Evolutionary conservation across 192 early-diverging fungal genomes (phyloP).

Genomic region (Backusella westeae): DNA sequence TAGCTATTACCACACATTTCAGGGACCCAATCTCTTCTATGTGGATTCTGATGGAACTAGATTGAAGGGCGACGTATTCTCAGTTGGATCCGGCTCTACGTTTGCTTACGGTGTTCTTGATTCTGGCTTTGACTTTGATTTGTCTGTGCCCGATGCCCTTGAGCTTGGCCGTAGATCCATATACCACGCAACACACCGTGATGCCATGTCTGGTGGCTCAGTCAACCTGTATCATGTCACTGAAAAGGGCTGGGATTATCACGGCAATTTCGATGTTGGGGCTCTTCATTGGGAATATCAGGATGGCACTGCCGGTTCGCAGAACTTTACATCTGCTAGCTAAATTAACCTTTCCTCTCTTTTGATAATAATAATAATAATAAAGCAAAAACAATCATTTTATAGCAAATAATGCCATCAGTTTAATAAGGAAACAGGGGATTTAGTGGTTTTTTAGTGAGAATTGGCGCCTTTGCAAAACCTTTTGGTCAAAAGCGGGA

Average conservation of each 20-base stretch:
- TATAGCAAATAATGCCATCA: too few relatives aligned
- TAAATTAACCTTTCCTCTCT: not conserved
- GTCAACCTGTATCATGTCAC: slow-evolving; percentile 92
- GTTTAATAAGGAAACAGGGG: too few relatives aligned
- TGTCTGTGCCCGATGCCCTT: slow-evolving; percentile 81
- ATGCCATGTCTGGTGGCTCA: slow-evolving; percentile 88
- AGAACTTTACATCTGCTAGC: not conserved
- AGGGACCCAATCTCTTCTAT: slow-evolving; percentile 93
- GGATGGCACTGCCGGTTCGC: slow-evolving; percentile 26
- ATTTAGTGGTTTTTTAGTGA: too few relatives aligned
- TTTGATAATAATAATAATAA: not conserved
- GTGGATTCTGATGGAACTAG: slow-evolving; percentile 95
- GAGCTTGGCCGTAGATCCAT: slow-evolving; percentile 90
- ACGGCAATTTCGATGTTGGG: slow-evolving; percentile 80
- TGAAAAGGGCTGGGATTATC: slow-evolving; percentile 85
- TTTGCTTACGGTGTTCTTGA: slow-evolving; percentile 99
- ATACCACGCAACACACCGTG: slow-evolving; percentile 94
- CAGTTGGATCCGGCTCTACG: slow-evolving; percentile 97
- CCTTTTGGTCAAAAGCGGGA: too few relatives aligned
- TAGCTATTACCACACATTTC: not conserved
- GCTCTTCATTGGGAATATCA: slow-evolving; percentile 78
- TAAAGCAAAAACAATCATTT: not conserved
- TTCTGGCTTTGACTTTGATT: slow-evolving; percentile 77
- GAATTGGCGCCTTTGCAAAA: too few relatives aligned
- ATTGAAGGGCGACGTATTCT: slow-evolving; percentile 85